Evolutionary conservation across 2,329 filamentous ascomycete genomes (phyloP), one percentile per base, ranked within the genome.

Genomic region (Talaromyces funiculosus): DNA sequence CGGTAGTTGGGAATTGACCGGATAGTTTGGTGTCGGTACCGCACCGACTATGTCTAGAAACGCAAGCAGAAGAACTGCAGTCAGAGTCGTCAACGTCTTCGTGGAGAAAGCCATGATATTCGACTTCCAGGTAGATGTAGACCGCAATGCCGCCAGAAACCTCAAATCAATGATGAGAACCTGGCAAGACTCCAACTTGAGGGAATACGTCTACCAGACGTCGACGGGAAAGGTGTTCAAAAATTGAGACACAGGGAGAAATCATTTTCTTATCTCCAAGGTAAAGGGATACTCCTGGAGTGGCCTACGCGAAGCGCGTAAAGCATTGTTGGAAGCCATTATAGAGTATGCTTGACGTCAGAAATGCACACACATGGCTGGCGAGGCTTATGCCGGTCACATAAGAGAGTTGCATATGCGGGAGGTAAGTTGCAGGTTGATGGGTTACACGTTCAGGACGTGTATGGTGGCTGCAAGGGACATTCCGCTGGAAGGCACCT

Each of bases 1-100:
- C 33, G 91, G 91, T 0, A 95, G 82, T 73, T 96, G 92, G 2
- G 90, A 86, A 74, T 94, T 95, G 73, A 96, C 81, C 0, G 91
- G 91, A 67, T 92, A 93, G 51, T 79, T 78, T 53, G 79, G 69
- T 61, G 65, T 68, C 64, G 76, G 72, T 61, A 68, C 68, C 51
- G 76, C 77, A 62, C 67, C 64, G 22, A 71, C 68, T 61, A 67
- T 65, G 65, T 65, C 63, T 37, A 71, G 54, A 20, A 73, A 62
- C 20, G 65, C 62, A 59, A 74, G 61, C 51, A 69, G 33, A 38
- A 69, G 61, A 61, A 68, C 57, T 47, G 70, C 59, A 61, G 69
- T 60, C 59, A 65, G 64, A 57, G 67, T 68, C 69, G 70, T 74
- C 56, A 64, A 51, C 62, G 63, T 59, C 37, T 49, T 64, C 60